phyloP scores from a whole-genome alignment of 768 basidiomycete genomes.

The Tephrocybe sp. region DNA sequence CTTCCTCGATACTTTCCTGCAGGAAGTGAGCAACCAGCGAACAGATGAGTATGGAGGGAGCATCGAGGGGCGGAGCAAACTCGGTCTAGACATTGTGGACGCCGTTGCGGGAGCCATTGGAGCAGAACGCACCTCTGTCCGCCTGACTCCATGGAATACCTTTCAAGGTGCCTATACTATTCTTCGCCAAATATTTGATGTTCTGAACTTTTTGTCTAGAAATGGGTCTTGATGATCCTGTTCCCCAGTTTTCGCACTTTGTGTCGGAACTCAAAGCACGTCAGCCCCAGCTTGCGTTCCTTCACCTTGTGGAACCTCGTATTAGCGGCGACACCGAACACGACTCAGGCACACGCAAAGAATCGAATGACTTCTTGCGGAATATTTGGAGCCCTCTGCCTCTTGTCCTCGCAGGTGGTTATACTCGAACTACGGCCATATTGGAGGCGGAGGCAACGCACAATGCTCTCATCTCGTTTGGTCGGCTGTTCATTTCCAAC shows the following conservation, averaged over 20 bases:
- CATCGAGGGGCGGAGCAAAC: slow-evolving; percentile 57
- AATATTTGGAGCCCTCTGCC: slow-evolving; percentile 31
- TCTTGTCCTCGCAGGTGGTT: slow-evolving; percentile 3
- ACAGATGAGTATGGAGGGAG: slow-evolving; percentile 70
- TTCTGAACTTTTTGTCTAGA: slow-evolving; percentile 17
- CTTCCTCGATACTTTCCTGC: slow-evolving; percentile 60
- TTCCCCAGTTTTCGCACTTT: slow-evolving; percentile 29
- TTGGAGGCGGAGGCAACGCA: background rate
- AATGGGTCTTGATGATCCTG: slow-evolving; percentile 45
- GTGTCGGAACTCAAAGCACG: slow-evolving; percentile 32
- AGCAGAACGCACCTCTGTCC: slow-evolving; percentile 48
- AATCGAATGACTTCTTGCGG: slow-evolving; percentile 36
- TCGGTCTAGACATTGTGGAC: slow-evolving; percentile 53
- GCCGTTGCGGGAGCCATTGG: slow-evolving; percentile 54
- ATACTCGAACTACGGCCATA: background rate
- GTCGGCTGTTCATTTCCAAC: background rate
- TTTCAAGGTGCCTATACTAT: slow-evolving; percentile 30
- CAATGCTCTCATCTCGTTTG: background rate
- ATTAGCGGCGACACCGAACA: slow-evolving; percentile 12
- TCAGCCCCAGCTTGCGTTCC: slow-evolving; percentile 42
- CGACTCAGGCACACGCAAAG: background rate
- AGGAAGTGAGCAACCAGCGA: slow-evolving; percentile 52
- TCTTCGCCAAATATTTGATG: background rate
- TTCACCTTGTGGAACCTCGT: slow-evolving; percentile 43
- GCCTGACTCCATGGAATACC: slow-evolving; percentile 55